These are phyloP conservation scores for Phytopythium litorale DNA, from an alignment of 352 stramenopile genomes.

Conservation along the genomic window DNA sequence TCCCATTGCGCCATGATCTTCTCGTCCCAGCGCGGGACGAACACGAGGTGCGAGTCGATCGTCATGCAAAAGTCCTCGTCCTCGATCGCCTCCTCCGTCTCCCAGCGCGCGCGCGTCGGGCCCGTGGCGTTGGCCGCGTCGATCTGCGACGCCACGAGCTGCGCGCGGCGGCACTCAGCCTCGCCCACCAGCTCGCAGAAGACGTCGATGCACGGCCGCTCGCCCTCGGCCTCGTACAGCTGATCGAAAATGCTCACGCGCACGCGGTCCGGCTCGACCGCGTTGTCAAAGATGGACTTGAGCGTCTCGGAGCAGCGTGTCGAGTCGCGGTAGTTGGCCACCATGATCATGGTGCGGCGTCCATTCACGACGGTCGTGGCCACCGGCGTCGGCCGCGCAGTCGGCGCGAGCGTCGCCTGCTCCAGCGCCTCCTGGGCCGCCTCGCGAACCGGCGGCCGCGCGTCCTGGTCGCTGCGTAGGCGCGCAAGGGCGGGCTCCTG, in stretches of 20 bases:
- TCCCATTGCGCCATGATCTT: conserved; percentile 74
- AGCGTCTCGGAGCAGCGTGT: conserved; percentile 75
- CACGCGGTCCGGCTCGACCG: conserved; percentile 47
- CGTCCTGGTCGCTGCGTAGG: conserved; percentile 23
- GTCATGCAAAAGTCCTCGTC: conserved; percentile 80
- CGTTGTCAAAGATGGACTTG: conserved; percentile 74
- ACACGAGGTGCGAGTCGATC: conserved; percentile 80
- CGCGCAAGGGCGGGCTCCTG: conserved; percentile 24
- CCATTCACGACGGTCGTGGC: conserved; percentile 45
- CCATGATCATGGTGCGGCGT: conserved; percentile 70
- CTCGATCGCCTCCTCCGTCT: conserved; percentile 71
- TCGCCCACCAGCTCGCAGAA: conserved; percentile 73
- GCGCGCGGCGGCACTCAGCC: conserved; percentile 41
- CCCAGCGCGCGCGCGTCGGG: conserved; percentile 63
- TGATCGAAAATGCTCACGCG: conserved; percentile 69
- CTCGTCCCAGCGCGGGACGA: conserved; percentile 75
- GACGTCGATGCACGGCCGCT: conserved; percentile 54
- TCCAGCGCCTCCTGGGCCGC: not conserved
- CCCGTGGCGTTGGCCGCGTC: conserved; percentile 65
- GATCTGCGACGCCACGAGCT: conserved; percentile 70
- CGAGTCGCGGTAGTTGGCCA: conserved; percentile 83
- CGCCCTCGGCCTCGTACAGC: conserved; percentile 65
- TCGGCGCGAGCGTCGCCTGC: conserved; percentile 11
- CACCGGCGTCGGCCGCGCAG: conserved; percentile 3
- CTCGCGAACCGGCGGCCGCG: not conserved